Base-by-base conservation (phyloP, 2,329 filamentous ascomycete genomes). In the Aspergillus pseudotamarii region DNA sequence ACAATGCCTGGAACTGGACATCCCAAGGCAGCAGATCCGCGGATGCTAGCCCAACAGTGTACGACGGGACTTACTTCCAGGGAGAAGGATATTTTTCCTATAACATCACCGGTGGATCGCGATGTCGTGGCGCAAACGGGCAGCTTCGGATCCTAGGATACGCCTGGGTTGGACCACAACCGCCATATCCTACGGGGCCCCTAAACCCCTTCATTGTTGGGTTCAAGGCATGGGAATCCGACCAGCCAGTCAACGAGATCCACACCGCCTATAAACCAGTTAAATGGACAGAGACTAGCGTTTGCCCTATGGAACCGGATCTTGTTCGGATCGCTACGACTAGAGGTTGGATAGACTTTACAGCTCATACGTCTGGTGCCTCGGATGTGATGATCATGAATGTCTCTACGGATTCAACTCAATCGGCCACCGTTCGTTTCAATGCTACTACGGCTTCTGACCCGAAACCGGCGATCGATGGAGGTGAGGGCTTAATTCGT, bases 1-100 rank as follows among this genome's bases (percentile, higher is more conserved):
- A 45, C 16, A 34, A 41, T 19, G 30, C 48, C 21, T 12, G 23
- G 9, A 59, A 59, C 34, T 59, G 46, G 58, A 59, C 58, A 32
- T 51, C 58, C 2, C 32, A 54, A 23, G 46, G 21, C 32, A 38
- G 58, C 6, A 36, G 45, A 4, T 2, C 0, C 2, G 16, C 32
- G 0, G 32, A n/a, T 2, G n/a, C 30, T 3, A 59, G 23, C n/a
- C 48, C 58, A 36, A 54, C 46, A 8, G 23, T 28, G 54, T 59
- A 59, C 48, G 58, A 59, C 23, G 58, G 58, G 11, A 54, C 34
- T 8, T 59, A 41, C 23, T 59, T 59, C 21, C 58, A 41, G n/a
- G 58, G 58, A 10, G 58, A 59, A 32, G 58, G n/a, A 21, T 28
- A 28, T 30, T 6, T 59, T 9, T 34, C 28, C 46, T 59, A 59